Evolutionary conservation across 2,329 filamentous ascomycete species (phyloP).

Genomic region (Colletotrichum camelliae): DNA sequence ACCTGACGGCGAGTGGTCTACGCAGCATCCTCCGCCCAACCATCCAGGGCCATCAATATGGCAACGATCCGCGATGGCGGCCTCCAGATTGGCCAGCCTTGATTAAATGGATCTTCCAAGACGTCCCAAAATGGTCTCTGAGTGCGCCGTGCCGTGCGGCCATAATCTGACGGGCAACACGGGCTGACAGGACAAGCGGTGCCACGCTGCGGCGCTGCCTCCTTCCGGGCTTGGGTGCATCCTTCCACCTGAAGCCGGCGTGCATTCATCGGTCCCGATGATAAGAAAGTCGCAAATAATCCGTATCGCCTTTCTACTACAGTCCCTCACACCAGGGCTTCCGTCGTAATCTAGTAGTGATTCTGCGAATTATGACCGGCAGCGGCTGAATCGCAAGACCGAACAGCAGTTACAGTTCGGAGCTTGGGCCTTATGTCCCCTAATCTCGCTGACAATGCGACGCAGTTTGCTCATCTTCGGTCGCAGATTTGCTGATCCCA

Average conservation of each 20-base stretch:
- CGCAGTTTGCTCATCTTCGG: not conserved
- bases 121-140: not conserved
- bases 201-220: not conserved
- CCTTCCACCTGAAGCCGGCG: conserved; percentile 3
- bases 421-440: not conserved
- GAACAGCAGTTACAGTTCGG: not conserved
- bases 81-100: conserved; percentile 19
- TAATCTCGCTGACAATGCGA: conserved; percentile 3
- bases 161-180: not conserved
- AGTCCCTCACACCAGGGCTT: not conserved
- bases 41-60: not conserved
- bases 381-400: not conserved
- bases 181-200: not conserved
- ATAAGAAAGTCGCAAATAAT: not conserved
- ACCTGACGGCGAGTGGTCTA: not conserved
- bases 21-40: not conserved
- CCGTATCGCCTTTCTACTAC: not conserved
- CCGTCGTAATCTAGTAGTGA: not conserved
- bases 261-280: not conserved
- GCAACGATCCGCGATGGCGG: conserved; percentile 12
- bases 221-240: not conserved
- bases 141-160: not conserved
- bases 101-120: conserved; percentile 19
- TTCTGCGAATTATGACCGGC: not conserved
- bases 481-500: conserved; percentile 11